Base-by-base conservation (phyloP, 192 early-diverging fungal species). In the Coemansia sp. region DNA sequence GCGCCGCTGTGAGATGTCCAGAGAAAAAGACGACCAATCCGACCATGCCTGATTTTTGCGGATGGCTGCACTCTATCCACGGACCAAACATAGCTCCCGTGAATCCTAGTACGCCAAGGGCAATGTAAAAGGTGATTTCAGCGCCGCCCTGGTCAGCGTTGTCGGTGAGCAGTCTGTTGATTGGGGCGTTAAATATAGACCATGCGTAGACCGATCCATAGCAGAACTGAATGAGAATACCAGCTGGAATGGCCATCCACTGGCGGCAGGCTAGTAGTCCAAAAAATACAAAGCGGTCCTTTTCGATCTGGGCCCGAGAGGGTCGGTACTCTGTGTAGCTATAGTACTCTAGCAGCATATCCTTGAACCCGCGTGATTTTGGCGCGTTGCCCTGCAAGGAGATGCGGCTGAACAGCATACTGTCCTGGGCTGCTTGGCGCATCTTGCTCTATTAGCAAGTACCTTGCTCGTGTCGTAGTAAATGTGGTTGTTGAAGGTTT, bases 191-290 rank as follows among this genome's bases (percentile, higher is more conserved):
- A 70, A 87, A 88, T 35, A 88, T 85, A 4, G 87, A 88, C 87
- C 87, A 89, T 1, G 88, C 87, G 40, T 89, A 89, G 3, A 89
- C 71, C 3, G 88, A 87, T 10, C 88, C 88, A 48, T 84, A 87
- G 65, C 85, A 87, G 60, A 87, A 85, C 74, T 88, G 88, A 56
- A 87, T 87, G 24, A 85, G 76, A 16, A 88, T 75, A 1, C 85
- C 86, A 1, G 86, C 88, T 0, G 86, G 87, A 17, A 89, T 67
- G 50, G 84, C 78, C 63, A 83, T 73, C 88, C 87, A 88, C 40
- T 80, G 87, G 27, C 57, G 78, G 45, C 84, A 87, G 27, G 72
- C 79, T 36, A 89, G n/a, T 11, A 75, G 70, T 9, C 82, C 82
- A 59, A 79, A 84, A 31, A 84, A 79, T 35, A 84, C 69, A 27